Base-by-base conservation (phyloP, 306 rosid species). In the Trifolium dubium region DNA sequence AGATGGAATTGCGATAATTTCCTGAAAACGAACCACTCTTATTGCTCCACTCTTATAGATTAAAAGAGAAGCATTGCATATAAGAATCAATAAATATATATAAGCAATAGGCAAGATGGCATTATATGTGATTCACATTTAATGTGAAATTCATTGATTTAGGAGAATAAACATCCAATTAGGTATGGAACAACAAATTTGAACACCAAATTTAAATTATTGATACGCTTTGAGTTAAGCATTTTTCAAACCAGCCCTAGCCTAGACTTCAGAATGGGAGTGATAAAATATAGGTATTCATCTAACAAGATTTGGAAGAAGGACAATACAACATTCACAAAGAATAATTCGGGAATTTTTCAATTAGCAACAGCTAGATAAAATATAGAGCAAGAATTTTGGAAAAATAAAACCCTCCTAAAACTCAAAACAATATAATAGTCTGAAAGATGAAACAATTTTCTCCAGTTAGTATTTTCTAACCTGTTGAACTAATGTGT, bases 401-500 rank as follows among this genome's bases (percentile, higher is more conserved):
- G n/a, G 1, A 56, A 10, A 64, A 67, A 64, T 13, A 73, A 68
- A 53, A 44, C 35, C 61, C 66, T 59, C n/a, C 58, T 29, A 44
- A 43, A n/a, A 72, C 46, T 70, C 14, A 54, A 41, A 41, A 14
- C 28, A 70, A 23, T 67, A 53, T 60, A 75, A 35, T 47, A 64
- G 50, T 31, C 46, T 10, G 35, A 60, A 78, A 69, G 76, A 61
- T 40, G 29, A 61, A 67, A 54, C 19, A 70, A 72, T 23, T 17
- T 55, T 23, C 73, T 17, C n/a, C 13, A 54, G 60, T 19, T 46
- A 55, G 56, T n/a, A 61, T 23, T 78, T 61, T 37, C 68, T 84
- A 76, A 92, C 99, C 92, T 92, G 99, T 77, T 94, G 97, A 85
- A 94, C 85, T 85, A 94, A 76, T 35, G 99, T 94, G 85, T 94